phyloP scores from a whole-genome alignment of 805 yeast genomes.

The Wickerhamomyces xylosicus region DNA sequence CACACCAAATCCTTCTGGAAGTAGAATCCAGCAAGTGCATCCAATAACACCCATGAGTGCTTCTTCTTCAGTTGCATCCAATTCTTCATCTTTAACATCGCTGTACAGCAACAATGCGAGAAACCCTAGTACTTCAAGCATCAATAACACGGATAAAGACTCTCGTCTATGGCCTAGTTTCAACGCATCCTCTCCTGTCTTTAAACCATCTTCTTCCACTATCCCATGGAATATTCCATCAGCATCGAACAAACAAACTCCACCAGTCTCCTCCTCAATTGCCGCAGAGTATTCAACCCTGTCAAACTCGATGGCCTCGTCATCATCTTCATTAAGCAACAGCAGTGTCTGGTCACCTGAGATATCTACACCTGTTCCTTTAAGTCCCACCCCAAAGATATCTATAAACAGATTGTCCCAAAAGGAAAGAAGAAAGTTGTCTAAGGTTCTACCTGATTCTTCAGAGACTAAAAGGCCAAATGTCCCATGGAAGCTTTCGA shows the following conservation, averaged over 20 bases:
- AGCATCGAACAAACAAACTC: background rate
- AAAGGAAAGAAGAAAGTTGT: constrained; percentile 42
- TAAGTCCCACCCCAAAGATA: constrained; percentile 11
- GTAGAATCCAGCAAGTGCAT: too few relatives aligned
- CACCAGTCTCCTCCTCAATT: constrained; percentile 3
- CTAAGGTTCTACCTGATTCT: constrained; percentile 15
- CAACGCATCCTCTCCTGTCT: background rate
- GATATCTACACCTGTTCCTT: background rate
- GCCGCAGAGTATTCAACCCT: constrained; percentile 2
- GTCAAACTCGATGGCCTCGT: constrained; percentile 7
- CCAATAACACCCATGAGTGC: background rate
- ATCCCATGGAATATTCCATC: constrained; percentile 3
- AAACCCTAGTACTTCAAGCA: too few relatives aligned
- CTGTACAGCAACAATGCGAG: too few relatives aligned
- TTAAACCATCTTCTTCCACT: background rate
- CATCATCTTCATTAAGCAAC: constrained; percentile 4
- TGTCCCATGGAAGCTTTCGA: constrained; percentile 15
- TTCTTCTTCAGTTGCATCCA: background rate
- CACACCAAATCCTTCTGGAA: too few relatives aligned
- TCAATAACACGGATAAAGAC: too few relatives aligned
- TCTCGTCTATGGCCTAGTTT: too few relatives aligned
- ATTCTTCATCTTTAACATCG: background rate
- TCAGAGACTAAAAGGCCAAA: constrained; percentile 3
- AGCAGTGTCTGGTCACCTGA: too few relatives aligned
- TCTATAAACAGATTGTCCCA: constrained; percentile 30